Percentiles rank a stretch among this genome's conserved stretches.
These are phyloP conservation scores for Ogataea glucozyma DNA, from an alignment of 805 yeast genomes.

Conservation along the genomic window DNA sequence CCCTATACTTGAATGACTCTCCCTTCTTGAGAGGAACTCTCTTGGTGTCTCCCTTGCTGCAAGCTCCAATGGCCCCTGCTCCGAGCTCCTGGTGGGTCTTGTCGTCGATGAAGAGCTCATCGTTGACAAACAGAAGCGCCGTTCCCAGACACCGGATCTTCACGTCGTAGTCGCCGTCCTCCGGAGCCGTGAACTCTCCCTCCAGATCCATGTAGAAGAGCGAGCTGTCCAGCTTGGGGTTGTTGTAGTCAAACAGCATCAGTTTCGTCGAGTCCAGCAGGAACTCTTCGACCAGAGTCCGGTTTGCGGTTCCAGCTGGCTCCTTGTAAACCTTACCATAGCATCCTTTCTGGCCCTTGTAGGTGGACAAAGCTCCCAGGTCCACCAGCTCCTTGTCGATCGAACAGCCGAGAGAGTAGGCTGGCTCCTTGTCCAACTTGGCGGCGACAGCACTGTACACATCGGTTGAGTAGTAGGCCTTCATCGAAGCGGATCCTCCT, in stretches of 20 bases:
- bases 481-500: constrained; percentile 59
- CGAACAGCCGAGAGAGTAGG: constrained; percentile 39
- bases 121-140: constrained; percentile 44
- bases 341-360: constrained; percentile 31
- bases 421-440: constrained; percentile 25
- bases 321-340: constrained; percentile 31
- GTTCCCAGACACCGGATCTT: constrained; percentile 45
- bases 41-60: constrained; percentile 19
- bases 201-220: constrained; percentile 42
- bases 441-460: constrained; percentile 22
- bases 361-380: constrained; percentile 19
- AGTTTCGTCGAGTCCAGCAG: constrained; percentile 20
- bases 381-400: constrained; percentile 20
- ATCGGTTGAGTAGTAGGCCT: constrained; percentile 26
- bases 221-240: constrained; percentile 21
- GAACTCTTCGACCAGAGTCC: constrained; percentile 34
- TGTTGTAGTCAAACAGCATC: constrained; percentile 27
- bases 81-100: constrained; percentile 43
- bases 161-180: constrained; percentile 40
- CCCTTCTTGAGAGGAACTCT: constrained; percentile 36
- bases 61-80: constrained; percentile 41
- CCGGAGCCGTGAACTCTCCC: constrained; percentile 40
- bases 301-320: constrained; percentile 25
- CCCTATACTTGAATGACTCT: constrained; percentile 36
- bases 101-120: constrained; percentile 45